Conservation (phyloP, 2,329 filamentous ascomycete species). For the Dactylellina cionopaga region DNA sequence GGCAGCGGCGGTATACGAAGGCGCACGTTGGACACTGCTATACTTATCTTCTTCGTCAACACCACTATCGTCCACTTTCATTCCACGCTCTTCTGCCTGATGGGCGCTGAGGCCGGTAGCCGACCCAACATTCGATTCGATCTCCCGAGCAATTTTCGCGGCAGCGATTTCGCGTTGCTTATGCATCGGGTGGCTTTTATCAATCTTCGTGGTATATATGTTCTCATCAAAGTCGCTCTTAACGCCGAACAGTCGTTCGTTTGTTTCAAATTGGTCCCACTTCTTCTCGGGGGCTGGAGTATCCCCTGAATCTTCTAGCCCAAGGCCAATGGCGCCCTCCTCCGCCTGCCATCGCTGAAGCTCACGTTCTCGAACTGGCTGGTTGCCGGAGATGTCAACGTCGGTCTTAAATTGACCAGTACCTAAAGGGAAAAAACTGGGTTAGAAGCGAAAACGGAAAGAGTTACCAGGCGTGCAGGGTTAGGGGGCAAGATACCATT, state of each 20-base stretch:
- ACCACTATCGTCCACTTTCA: constrained; percentile 73
- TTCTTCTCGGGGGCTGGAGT: constrained; percentile 57
- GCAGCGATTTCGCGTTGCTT: constrained; percentile 79
- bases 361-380: constrained; percentile 55
- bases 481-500: constrained; percentile 18
- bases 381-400: constrained; percentile 57
- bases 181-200: constrained; percentile 84
- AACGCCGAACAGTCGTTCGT: constrained; percentile 86
- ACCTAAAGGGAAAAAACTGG: constrained; percentile 2
- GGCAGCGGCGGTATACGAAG: constrained; percentile 64
- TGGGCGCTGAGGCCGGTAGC: constrained; percentile 79
- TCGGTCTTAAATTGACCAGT: constrained; percentile 56
- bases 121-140: constrained; percentile 68
- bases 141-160: constrained; percentile 86
- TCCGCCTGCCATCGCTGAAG: constrained; percentile 57
- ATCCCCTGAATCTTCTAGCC: constrained; percentile 53
- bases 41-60: constrained; percentile 93
- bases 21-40: constrained; percentile 80
- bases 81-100: constrained; percentile 86
- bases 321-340: constrained; percentile 46
- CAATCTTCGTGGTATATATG: constrained; percentile 90
- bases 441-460: neutral
- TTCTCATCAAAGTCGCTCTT: constrained; percentile 93
- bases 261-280: constrained; percentile 96
- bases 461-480: neutral